Conservation (phyloP, 768 basidiomycete species). For the Fomitopsis pulvina region DNA sequence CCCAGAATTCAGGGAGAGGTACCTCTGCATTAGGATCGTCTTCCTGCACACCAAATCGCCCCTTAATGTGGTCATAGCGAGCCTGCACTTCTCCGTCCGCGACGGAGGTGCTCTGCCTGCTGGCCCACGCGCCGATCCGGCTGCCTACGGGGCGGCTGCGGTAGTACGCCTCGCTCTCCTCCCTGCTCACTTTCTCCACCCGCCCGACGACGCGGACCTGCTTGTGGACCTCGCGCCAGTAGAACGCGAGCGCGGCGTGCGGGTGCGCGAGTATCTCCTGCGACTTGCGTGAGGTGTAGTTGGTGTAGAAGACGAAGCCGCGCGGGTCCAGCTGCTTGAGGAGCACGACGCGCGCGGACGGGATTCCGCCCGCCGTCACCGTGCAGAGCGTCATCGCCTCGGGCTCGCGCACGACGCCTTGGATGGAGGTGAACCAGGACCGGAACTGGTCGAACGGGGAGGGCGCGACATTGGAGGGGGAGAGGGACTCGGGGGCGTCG, state of each 20-base stretch:
- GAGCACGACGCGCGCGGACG: conserved; percentile 84
- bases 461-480: conserved; percentile 52
- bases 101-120: conserved; percentile 78
- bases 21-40: conserved; percentile 42
- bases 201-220: conserved; percentile 80
- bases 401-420: conserved; percentile 70
- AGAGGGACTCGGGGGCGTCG: conserved; percentile 53
- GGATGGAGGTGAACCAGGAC: conserved; percentile 73
- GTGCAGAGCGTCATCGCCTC: conserved; percentile 86
- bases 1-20: conserved; percentile 89
- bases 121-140: conserved; percentile 89
- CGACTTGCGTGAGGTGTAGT: conserved; percentile 93
- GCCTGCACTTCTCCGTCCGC: conserved; percentile 62
- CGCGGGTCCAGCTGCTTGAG: conserved; percentile 83
- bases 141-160: conserved; percentile 75
- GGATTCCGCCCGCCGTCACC: conserved; percentile 62
- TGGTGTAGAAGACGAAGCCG: conserved; percentile 96
- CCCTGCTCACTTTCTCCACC: conserved; percentile 67
- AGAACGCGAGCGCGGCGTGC: conserved; percentile 77
- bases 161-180: conserved; percentile 83
- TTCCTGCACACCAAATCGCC: conserved; percentile 46
- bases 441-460: conserved; percentile 84
- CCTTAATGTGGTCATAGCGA: conserved; percentile 51
- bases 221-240: conserved; percentile 82
- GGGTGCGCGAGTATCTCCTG: conserved; percentile 72